These are phyloP conservation scores for Mrakia blollopis DNA, from an alignment of 768 basidiomycete genomes.

Conservation along the genomic window DNA sequence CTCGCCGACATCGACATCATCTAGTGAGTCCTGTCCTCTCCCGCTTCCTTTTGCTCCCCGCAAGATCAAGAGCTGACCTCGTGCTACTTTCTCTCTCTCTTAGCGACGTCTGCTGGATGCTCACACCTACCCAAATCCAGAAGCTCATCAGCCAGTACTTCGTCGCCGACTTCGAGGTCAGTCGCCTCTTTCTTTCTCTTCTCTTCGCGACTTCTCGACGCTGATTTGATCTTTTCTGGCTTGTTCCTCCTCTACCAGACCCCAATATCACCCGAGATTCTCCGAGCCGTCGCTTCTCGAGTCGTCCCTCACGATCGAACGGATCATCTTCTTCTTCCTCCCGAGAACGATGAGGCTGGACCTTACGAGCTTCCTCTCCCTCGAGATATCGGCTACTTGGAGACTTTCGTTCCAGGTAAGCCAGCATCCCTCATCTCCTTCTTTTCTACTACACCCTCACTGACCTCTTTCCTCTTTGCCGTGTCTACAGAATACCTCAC, in stretches of 20 bases:
- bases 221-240: background rate
- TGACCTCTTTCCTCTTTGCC: background rate
- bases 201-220: background rate
- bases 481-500: slow-evolving; percentile 18
- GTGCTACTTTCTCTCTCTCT: background rate
- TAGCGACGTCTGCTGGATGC: slow-evolving; percentile 88
- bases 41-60: background rate
- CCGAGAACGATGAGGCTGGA: slow-evolving; percentile 95
- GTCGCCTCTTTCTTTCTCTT: slow-evolving; percentile 33
- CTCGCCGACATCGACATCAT: slow-evolving; percentile 97
- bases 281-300: slow-evolving; percentile 90
- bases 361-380: slow-evolving; percentile 90
- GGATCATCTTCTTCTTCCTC: slow-evolving; percentile 90
- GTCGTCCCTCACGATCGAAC: slow-evolving; percentile 95
- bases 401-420: slow-evolving; percentile 56
- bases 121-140: slow-evolving; percentile 98
- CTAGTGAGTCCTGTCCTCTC: slow-evolving; percentile 48
- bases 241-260: slow-evolving; percentile 61
- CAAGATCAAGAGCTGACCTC: background rate
- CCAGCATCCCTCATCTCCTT: background rate
- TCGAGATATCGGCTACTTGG: slow-evolving; percentile 88
- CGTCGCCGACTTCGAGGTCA: slow-evolving; percentile 95
- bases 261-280: slow-evolving; percentile 93
- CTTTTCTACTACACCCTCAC: background rate
- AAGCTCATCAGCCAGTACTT: slow-evolving; percentile 99